These are phyloP conservation scores for Pseudocercospora pini-densiflorae DNA, from an alignment of 2,329 filamentous ascomycete species.

Conservation along the genomic window DNA sequence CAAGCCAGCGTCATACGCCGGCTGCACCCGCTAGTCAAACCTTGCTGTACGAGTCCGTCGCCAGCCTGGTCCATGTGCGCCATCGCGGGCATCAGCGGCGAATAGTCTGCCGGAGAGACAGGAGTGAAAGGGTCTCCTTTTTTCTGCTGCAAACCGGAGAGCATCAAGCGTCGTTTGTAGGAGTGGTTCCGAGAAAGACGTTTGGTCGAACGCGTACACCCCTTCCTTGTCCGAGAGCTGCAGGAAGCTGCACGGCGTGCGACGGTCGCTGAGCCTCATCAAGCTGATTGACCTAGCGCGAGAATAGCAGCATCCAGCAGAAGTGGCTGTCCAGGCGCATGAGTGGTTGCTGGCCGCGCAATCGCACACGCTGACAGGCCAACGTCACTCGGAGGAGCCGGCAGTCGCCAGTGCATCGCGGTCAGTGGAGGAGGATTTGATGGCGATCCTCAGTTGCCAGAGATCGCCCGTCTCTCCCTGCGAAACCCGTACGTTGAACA, in stretches of 20 bases:
- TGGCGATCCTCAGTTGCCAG: no score
- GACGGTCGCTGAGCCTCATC: background rate
- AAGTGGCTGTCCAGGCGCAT: background rate
- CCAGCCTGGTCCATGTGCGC: no score
- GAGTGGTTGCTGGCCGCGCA: background rate
- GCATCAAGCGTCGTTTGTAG: background rate
- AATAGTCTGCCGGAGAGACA: background rate
- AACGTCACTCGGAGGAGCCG: background rate
- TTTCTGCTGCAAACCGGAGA: background rate
- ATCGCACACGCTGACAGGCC: background rate
- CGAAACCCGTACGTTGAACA: background rate
- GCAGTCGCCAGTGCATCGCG: background rate
- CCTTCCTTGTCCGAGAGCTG: background rate
- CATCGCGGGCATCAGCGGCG: background rate
- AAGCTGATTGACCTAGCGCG: background rate
- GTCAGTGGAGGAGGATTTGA: no score
- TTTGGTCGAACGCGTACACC: background rate
- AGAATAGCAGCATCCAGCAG: background rate
- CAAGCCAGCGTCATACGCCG: no score
- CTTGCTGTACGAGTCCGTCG: no score
- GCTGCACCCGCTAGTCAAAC: no score
- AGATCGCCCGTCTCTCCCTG: background rate
- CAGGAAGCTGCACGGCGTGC: background rate
- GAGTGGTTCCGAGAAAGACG: background rate
- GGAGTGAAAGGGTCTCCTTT: background rate